Base-by-base conservation (phyloP, 139 green algal genomes). In the Eudorina sp. region DNA sequence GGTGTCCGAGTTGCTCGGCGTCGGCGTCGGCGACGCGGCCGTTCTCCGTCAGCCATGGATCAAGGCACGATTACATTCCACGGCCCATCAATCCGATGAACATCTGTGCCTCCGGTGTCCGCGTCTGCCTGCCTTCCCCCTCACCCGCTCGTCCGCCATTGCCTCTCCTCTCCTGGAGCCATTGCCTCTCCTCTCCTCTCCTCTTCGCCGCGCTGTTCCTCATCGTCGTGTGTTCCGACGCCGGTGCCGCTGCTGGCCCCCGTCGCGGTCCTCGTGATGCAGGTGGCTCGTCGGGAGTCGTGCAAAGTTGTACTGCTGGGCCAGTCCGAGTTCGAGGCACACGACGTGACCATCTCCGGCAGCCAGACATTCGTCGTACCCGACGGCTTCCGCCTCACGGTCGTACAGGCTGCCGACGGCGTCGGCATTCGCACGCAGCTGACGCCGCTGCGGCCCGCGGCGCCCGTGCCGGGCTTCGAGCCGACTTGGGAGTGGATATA, bases 271-370 rank as follows among this genome's bases (percentile, higher is more conserved):
- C 6, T 21, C 58, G 58, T 21, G 13, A 16, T 25, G 13, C 87
- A 90, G 83, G 90, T 99, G 40, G 48, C 79, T 18, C 85, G 97
- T 0, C 66, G 88, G 9, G 95, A 99, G 92, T 83, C 85, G 8
- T 94, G 90, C 38, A 80, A 74, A 38, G 91, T 99, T 29, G 36
- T 94, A n/a, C 93, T 99, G 83, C 92, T 94, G 31, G 97, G 97
- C 0, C 90, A 89, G 29, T 94, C 96, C 25, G 98, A 99, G 93
- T 98, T 99, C 91, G 96, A 98, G 80, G 97, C 97, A 1, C 87
- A 89, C 27, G 93, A 95, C 84, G 93, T 93, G 58, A 77, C 81
- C 4, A 85, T 95, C 81, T 48, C 51, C 2, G 92, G 92, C 36
- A 29, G 83, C 46, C 85, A 92, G 45, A 83, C 64, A 6, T 99